Base-by-base conservation (phyloP, 2,329 filamentous ascomycete genomes). In the Lachnellula occidentalis region DNA sequence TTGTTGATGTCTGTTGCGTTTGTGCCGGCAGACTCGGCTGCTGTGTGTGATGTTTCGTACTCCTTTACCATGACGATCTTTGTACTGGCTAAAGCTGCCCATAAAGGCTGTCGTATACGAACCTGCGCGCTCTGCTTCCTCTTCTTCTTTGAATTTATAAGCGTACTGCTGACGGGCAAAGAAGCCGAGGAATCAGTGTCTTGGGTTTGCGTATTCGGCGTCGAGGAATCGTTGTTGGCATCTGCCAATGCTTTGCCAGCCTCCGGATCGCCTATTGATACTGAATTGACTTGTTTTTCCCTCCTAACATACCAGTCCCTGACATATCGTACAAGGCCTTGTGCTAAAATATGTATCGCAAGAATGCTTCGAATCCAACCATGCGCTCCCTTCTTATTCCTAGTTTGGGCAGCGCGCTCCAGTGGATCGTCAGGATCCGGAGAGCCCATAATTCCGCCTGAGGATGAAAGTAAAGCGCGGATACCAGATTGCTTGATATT, bases 1-100 rank as follows among this genome's bases (percentile, higher is more conserved):
- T 89, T 87, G 72, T 90, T 85, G 68, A 87, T 84, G 66, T 90
- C 86, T 67, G 85, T 89, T 64, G 85, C 84, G 68, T 88, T 86
- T 62, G 87, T 85, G 66, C 86, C 86, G 34, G 81, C 83, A 49
- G 85, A 86, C 72, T 91, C 88, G 53, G 82, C 82, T 57, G 86
- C 81, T 55, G 86, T 84, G 69, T 88, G 85, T 61, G 88, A 92
- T 69, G 95, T 82, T 73, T 91, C 87, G 64, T 90, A 89, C 72
- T 91, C 92, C 74, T 95, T 94, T 68, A 95, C 86, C 73, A 96
- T 90, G 65, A 94, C 92, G 69, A 96, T 92, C 78, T 96, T 96
- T 68, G 92, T 96, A 74, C 90, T 96, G 50, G 92, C 92, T 64
- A 96, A 81, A 47, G 92, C 92, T 60, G 92, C 90, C 92, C 92